Percentiles rank a stretch among this genome's conserved stretches.
Evolutionary conservation across 1,284 basidiomycete genomes (phyloP).

Genomic region (Leccinum solheimii): DNA sequence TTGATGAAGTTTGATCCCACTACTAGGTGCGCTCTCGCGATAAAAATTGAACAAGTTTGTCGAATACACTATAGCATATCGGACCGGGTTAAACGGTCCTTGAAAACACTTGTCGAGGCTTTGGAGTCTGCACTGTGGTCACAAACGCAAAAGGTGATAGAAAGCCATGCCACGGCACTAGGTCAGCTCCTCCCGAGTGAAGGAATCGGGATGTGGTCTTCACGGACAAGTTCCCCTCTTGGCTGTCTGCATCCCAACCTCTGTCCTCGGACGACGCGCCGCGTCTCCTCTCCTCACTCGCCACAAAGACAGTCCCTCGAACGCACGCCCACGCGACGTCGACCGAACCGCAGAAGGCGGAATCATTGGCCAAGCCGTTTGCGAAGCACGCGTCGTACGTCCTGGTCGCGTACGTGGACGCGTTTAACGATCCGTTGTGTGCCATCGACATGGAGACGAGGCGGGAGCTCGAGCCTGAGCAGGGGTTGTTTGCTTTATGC

Average conservation of each 20-base stretch:
- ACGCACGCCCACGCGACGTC: slow-evolving; percentile 34
- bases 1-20: slow-evolving; percentile 12
- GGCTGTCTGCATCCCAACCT: slow-evolving; percentile 56
- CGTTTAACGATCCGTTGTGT: slow-evolving; percentile 70
- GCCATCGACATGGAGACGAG: slow-evolving; percentile 61
- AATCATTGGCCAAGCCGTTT: slow-evolving; percentile 78
- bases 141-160: slow-evolving; percentile 14
- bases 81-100: slow-evolving; percentile 23
- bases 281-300: slow-evolving; percentile 68
- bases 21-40: slow-evolving; percentile 17
- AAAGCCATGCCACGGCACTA: neutral
- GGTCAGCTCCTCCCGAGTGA: slow-evolving; percentile 5
- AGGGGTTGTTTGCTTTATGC: slow-evolving; percentile 81
- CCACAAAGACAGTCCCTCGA: slow-evolving; percentile 63
- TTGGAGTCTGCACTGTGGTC: slow-evolving; percentile 29
- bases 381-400: slow-evolving; percentile 84
- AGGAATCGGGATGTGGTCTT: slow-evolving; percentile 46
- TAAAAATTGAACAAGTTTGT: neutral
- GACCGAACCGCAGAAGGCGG: slow-evolving; percentile 55
- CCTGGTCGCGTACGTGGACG: slow-evolving; percentile 75
- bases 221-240: slow-evolving; percentile 61
- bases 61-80: slow-evolving; percentile 31
- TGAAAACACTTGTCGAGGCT: slow-evolving; percentile 34
- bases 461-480: slow-evolving; percentile 57
- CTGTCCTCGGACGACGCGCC: slow-evolving; percentile 61